Conservation (phyloP, 257 asterid genomes). For the Nicotiana sylvestris region DNA sequence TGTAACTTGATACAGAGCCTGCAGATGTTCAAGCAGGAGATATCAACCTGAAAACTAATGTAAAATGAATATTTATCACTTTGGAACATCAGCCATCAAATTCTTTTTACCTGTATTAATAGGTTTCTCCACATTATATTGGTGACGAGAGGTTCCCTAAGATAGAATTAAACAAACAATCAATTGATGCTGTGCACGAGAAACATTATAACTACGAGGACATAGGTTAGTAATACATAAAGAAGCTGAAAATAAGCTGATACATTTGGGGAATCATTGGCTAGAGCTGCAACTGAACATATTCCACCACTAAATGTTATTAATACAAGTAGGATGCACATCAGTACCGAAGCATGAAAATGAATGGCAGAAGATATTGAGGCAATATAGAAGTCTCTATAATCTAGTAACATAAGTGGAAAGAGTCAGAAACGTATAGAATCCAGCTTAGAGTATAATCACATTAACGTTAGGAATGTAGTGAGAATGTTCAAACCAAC, state of each 20-base stretch:
- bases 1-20: conserved; percentile 90
- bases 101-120: conserved; percentile 67
- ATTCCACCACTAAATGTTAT: background rate
- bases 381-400: background rate
- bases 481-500: background rate
- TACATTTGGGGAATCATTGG: background rate
- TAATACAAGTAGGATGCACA: background rate
- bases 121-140: conserved; percentile 98
- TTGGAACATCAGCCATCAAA: background rate
- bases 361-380: background rate
- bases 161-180: conserved; percentile 17
- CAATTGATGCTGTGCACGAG: background rate
- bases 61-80: background rate
- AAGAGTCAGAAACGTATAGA: background rate
- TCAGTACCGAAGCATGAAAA: background rate
- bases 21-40: conserved; percentile 23
- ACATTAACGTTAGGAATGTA: background rate
- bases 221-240: background rate
- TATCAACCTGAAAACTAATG: conserved; percentile 9
- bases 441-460: background rate
- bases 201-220: background rate
- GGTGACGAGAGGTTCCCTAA: conserved; percentile 94
- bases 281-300: background rate
- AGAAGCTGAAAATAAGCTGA: background rate
- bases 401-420: background rate